Evolutionary conservation across 2,329 filamentous ascomycete genomes (phyloP), one percentile per base, ranked within the genome.

Genomic region (Colletotrichum agaves): DNA sequence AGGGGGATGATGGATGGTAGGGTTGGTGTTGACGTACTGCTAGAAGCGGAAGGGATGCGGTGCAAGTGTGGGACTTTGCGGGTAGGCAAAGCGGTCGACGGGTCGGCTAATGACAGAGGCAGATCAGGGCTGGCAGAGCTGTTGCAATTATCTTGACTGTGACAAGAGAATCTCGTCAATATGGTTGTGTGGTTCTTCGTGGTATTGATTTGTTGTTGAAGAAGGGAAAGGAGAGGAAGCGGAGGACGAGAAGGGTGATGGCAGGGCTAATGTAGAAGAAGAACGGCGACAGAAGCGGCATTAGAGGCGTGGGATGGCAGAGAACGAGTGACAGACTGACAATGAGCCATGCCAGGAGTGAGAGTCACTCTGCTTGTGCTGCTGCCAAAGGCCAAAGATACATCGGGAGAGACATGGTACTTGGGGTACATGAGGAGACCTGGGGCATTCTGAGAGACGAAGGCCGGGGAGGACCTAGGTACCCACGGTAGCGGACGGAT

Each of bases 141-240:
- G 85, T 78, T 80, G 85, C 82, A 85, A 87, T 80, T 79, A 84
- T 84, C 85, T 78, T 80, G 82, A 84, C 86, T 86, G 86, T 86
- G 86, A 88, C 85, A 83, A 81, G 80, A 82, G 82, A 85, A 82
- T 86, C 85, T 86, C 80, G 78, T 79, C 82, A 76, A 76, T 79
- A 83, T 81, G 58, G 80, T 78, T 78, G 76, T 78, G 77, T 75
- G 75, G 70, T 75, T 77, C 76, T 77, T 76, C 75, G 76, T 80
- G 81, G 74, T 80, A 78, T 81, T 84, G 79, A 79, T 84, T 80
- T 83, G 85, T 81, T 78, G 82, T 82, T 80, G 77, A 76, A 73
- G 74, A 77, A 76, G 53, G 53, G 75, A 75, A 71, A 71, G 76
- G 74, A 77, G 73, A 71, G 70, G 78, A 76, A 76, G 73, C 75